A percentile compares a stretch with the other conserved stretches of the same genome.
Evolutionary conservation across 2,329 filamentous ascomycete genomes (phyloP).

Genomic region (Xylariaceae sp.): DNA sequence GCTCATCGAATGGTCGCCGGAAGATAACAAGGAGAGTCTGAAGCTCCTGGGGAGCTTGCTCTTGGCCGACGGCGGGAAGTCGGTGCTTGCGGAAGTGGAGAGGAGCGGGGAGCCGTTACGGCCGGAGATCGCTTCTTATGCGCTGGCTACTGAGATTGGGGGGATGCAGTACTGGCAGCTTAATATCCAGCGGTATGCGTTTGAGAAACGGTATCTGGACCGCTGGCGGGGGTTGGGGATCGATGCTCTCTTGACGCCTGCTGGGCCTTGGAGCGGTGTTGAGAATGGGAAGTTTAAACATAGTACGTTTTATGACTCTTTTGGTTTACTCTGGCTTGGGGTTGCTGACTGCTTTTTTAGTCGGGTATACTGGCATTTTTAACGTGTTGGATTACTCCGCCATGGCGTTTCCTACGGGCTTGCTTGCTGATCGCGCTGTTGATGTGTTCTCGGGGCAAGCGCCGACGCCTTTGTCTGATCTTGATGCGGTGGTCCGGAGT

Average conservation of each 20-base stretch:
- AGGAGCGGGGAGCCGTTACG: conserved; percentile 40
- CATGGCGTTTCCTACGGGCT: conserved; percentile 44
- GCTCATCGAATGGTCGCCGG: conserved; percentile 49
- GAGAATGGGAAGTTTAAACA: conserved; percentile 44
- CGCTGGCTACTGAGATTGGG: conserved; percentile 36
- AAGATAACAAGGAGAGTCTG: conserved; percentile 39
- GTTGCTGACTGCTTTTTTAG: conserved; percentile 28
- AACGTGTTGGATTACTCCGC: conserved; percentile 48
- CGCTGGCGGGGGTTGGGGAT: conserved; percentile 46
- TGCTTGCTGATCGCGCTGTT: conserved; percentile 38
- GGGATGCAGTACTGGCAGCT: conserved; percentile 47
- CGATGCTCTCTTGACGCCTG: conserved; percentile 61
- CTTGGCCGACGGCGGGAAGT: conserved; percentile 43
- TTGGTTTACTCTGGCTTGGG: not conserved
- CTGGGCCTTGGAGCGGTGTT: conserved; percentile 42
- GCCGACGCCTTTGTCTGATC: conserved; percentile 36
- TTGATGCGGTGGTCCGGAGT: conserved; percentile 38
- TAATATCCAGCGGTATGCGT: conserved; percentile 42
- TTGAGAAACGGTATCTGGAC: conserved; percentile 45
- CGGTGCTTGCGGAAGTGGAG: conserved; percentile 38
- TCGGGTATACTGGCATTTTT: conserved; percentile 48
- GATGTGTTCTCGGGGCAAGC: conserved; percentile 32
- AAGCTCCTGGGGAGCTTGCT: conserved; percentile 44
- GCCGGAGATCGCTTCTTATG: conserved; percentile 29
- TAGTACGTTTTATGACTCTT: conserved; percentile 30